A percentile compares a stretch with the other conserved stretches of the same genome.
These are phyloP conservation scores for Pilaira anomala DNA, from an alignment of 192 early-diverging fungal genomes.

Conservation along the genomic window DNA sequence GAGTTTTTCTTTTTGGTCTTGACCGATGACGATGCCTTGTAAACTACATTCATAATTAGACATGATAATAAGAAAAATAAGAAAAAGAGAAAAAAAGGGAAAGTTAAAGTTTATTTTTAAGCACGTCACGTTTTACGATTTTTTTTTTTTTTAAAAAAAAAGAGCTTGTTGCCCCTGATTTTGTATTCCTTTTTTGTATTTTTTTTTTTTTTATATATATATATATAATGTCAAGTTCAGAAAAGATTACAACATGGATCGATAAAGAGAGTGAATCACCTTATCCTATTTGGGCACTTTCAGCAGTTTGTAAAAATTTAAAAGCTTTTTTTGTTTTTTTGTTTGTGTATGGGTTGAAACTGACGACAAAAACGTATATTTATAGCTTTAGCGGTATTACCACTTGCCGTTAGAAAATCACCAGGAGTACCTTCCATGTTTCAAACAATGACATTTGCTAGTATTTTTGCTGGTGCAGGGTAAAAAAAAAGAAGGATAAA, in stretches of 20 bases:
- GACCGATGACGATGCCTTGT: conserved; percentile 28
- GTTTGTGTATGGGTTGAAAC: background rate
- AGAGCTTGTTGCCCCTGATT: no score
- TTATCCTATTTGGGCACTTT: conserved; percentile 29
- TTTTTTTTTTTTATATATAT: background rate
- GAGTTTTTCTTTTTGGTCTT: conserved; percentile 38
- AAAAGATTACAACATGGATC: conserved; percentile 8
- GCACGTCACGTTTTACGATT: no score
- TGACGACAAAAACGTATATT: background rate
- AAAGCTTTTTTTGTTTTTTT: background rate
- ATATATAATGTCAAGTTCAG: conserved; percentile 12
- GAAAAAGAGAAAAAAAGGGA: background rate
- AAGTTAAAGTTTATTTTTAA: background rate
- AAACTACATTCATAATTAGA: conserved; percentile 37
- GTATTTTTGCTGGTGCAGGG: conserved; percentile 38
- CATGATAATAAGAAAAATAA: conserved; percentile 10
- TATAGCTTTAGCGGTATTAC: conserved; percentile 28
- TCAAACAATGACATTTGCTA: conserved; percentile 33
- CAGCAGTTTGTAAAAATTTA: conserved; percentile 20
- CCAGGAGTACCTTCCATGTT: conserved; percentile 38
- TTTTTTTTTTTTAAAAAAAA: no score
- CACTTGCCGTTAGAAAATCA: conserved; percentile 20
- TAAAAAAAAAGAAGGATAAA: conserved; percentile 4
- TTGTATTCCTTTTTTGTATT: background rate
- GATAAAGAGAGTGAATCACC: conserved; percentile 25